A percentile compares a stretch with the other conserved stretches of the same genome.
These are phyloP conservation scores for Blepharisma stoltei DNA, from an alignment of 73 alveolate genomes.

Conservation along the genomic window DNA sequence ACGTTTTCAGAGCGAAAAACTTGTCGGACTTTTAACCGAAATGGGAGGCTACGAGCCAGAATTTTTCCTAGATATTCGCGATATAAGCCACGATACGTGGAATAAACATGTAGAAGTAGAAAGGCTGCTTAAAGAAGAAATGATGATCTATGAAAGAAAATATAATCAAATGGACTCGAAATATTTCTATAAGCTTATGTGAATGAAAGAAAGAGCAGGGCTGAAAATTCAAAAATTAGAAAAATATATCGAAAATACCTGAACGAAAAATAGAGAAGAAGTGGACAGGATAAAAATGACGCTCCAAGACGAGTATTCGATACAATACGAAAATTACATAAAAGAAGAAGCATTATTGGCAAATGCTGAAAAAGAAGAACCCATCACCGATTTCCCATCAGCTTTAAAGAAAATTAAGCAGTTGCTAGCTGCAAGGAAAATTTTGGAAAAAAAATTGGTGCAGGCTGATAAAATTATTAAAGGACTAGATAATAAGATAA, in stretches of 20 bases:
- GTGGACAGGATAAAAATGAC: neutral
- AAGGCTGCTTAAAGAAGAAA: neutral
- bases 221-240: neutral
- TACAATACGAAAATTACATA: neutral
- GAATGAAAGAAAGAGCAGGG: neutral
- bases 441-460: conserved; percentile 7
- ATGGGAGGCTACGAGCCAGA: neutral
- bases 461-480: conserved; percentile 15
- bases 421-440: neutral
- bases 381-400: neutral
- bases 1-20: neutral
- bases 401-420: conserved; percentile 1
- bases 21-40: neutral
- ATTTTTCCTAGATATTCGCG: neutral
- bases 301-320: neutral
- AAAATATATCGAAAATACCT: neutral
- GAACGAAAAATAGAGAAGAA: neutral
- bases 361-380: neutral
- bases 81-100: conserved; percentile 13
- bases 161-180: conserved; percentile 12
- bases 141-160: neutral
- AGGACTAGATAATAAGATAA: neutral
- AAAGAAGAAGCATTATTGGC: neutral
- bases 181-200: neutral
- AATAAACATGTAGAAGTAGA: conserved; percentile 24